Evolutionary conservation across 306 rosid genomes (phyloP).

Genomic region (Mucuna pruriens): DNA sequence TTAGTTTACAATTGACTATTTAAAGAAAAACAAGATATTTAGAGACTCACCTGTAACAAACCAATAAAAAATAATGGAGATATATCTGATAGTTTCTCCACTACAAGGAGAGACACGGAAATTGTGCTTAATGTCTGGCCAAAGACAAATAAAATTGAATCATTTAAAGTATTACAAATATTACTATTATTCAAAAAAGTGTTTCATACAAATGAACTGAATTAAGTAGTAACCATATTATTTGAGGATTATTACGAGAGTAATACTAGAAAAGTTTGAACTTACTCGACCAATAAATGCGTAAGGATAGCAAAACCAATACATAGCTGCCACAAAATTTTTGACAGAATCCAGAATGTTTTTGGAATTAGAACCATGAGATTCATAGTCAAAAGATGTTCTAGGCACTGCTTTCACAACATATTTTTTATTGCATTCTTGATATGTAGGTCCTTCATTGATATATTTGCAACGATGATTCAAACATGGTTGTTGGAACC

Average conservation of each 20-base stretch:
- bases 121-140: not conserved
- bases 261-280: not conserved
- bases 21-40: not conserved
- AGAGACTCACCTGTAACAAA: too few species aligned
- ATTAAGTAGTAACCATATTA: constrained; percentile 11
- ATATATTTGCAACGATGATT: constrained; percentile 7
- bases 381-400: constrained; percentile 61
- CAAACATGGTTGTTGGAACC: not conserved
- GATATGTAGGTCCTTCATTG: constrained; percentile 32
- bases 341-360: constrained; percentile 34
- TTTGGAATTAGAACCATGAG: constrained; percentile 49
- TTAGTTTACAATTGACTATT: not conserved
- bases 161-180: not conserved
- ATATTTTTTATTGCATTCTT: constrained; percentile 31
- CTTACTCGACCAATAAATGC: constrained; percentile 64
- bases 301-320: constrained; percentile 78
- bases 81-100: not conserved
- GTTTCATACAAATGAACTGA: not conserved
- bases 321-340: constrained; percentile 58
- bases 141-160: not conserved
- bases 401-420: constrained; percentile 56
- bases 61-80: too few species aligned
- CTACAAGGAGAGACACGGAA: not conserved
- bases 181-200: not conserved
- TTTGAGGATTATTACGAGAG: not conserved